These are phyloP conservation scores for Stagonosporopsis tanaceti DNA, from an alignment of 2,329 filamentous ascomycete genomes.

Conservation along the genomic window DNA sequence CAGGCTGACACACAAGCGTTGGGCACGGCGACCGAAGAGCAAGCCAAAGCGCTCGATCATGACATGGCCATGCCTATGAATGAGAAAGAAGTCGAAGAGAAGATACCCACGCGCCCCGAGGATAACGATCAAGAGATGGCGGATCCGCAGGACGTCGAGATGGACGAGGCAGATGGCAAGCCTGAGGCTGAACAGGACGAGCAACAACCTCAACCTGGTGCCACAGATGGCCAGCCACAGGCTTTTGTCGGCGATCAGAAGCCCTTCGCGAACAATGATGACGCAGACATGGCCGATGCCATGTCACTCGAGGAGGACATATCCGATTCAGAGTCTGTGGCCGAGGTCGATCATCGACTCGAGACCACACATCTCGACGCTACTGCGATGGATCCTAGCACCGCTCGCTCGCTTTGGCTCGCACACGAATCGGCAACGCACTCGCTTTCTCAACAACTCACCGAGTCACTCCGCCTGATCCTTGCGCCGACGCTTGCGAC, in stretches of 20 bases:
- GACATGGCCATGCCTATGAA: slow-evolving; percentile 82
- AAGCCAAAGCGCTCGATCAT: slow-evolving; percentile 85
- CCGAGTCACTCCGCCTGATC: slow-evolving; percentile 94
- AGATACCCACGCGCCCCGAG: slow-evolving; percentile 43
- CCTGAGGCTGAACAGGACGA: slow-evolving; percentile 36
- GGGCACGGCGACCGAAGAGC: slow-evolving; percentile 86
- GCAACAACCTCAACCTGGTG: slow-evolving; percentile 36
- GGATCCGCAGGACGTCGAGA: slow-evolving; percentile 49
- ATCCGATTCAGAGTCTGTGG: slow-evolving; percentile 46
- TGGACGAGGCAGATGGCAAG: slow-evolving; percentile 51
- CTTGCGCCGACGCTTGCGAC: slow-evolving; percentile 93
- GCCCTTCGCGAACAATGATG: slow-evolving; percentile 39
- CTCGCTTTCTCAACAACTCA: slow-evolving; percentile 84
- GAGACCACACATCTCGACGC: slow-evolving; percentile 73
- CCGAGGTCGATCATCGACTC: slow-evolving; percentile 66
- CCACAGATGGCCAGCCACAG: slow-evolving; percentile 49
- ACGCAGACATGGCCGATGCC: slow-evolving; percentile 51
- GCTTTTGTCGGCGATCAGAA: slow-evolving; percentile 57
- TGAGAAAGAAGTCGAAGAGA: slow-evolving; percentile 57
- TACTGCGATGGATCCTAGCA: slow-evolving; percentile 54
- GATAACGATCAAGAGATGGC: slow-evolving; percentile 40
- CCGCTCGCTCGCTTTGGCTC: slow-evolving; percentile 80
- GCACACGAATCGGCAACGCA: slow-evolving; percentile 86
- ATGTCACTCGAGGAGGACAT: slow-evolving; percentile 47
- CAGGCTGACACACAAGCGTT: slow-evolving; percentile 90